These are phyloP conservation scores for Lupinus albus DNA, from an alignment of 306 rosid species.

Conservation along the genomic window DNA sequence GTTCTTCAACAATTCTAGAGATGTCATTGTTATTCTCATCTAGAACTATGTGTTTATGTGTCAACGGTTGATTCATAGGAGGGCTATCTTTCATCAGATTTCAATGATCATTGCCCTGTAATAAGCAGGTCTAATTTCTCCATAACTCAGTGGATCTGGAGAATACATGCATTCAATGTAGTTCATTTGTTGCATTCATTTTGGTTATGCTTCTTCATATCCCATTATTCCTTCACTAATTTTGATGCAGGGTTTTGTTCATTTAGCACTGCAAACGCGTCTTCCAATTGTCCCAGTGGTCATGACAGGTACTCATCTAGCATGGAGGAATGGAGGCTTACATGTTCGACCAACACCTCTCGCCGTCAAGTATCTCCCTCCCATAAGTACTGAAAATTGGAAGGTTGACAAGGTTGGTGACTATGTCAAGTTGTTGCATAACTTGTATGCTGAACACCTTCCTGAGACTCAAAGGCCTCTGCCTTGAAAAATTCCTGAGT, in stretches of 20 bases:
- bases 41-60: slow-evolving; percentile 5
- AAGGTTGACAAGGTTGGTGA: slow-evolving; percentile 54
- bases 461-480: slow-evolving; percentile 59
- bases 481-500: slow-evolving; percentile 20
- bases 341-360: slow-evolving; percentile 59
- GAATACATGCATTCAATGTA: neutral
- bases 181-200: neutral
- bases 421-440: slow-evolving; percentile 44
- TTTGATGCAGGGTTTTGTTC: slow-evolving; percentile 65
- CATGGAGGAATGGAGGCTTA: slow-evolving; percentile 69
- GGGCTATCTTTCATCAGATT: slow-evolving; percentile 9
- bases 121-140: neutral
- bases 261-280: slow-evolving; percentile 63
- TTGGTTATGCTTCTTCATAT: slow-evolving; percentile 3
- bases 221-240: neutral
- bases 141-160: neutral
- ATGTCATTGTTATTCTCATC: neutral
- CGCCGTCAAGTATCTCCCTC: slow-evolving; percentile 57
- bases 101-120: neutral
- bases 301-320: slow-evolving; percentile 60
- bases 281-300: slow-evolving; percentile 68
- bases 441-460: slow-evolving; percentile 51
- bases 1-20: neutral
- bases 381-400: slow-evolving; percentile 58
- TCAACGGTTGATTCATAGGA: neutral